Evolutionary conservation across 2,329 filamentous ascomycete species (phyloP), one percentile per base, ranked within the genome.

Genomic region (Pestalotiopsis sp.): DNA sequence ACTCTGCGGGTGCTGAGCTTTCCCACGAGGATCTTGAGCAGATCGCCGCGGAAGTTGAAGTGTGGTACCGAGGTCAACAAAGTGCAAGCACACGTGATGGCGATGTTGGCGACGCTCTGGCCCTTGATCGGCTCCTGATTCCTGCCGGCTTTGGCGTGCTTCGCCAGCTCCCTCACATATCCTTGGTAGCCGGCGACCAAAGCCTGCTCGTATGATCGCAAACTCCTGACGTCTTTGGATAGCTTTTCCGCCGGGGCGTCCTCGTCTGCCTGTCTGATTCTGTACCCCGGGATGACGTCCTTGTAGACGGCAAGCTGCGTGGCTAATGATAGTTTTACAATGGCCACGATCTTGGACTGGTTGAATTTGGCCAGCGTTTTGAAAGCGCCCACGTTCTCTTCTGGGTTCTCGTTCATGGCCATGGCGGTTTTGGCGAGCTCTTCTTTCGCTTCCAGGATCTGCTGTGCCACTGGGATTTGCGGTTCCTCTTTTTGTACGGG

Each of bases 281-380:
- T 88, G 79, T 99, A 99, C 25, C 96, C 96, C 0, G 96, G 96
- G 69, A 99, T 98, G 61, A 98, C 88, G 80, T 98, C 96, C 79
- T 95, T 97, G 85, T 95, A 99, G 13, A 98, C 90, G 0, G 95
- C 89, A 78, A 96, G 87, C 80, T 98, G 95, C 25, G 96, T 94
- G 62, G 91, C 93, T 71, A 99, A 83, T 6, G 93, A 91, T 70
- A 99, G 86, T 80, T 97, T 97, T 82, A 93, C 91, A 66, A 99
- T 91, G 1, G 92, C 90, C 14, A 88, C 80, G 71, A 95, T 90
- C 14, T 85, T 85, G 7, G 92, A 91, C 67, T 90, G 85, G 23
- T 91, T 91, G 73, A 97, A 88, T 75, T 92, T 88, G 39, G 91
- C 91, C 75, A 98, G 83, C 4, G 88, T 88, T 79, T 93, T 95